Evolutionary conservation across 768 basidiomycete genomes (phyloP).

Genomic region (Russula emetica): DNA sequence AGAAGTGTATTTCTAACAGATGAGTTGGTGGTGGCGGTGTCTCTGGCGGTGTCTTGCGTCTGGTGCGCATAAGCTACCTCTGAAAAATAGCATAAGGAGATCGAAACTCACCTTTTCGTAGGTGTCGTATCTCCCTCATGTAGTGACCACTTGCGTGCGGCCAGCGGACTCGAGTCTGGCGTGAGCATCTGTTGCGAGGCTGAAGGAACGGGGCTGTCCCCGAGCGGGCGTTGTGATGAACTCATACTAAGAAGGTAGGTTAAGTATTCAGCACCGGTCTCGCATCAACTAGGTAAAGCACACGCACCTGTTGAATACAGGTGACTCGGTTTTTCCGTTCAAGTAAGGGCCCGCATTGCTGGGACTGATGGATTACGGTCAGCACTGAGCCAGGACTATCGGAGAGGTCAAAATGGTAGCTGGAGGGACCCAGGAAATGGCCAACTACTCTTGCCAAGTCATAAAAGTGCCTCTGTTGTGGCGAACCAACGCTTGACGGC

Average conservation of each 20-base stretch:
- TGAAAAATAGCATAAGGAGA: neutral
- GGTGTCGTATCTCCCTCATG: slow-evolving; percentile 23
- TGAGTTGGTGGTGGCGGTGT: slow-evolving; percentile 11
- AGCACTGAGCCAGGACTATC: neutral
- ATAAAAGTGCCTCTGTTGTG: neutral
- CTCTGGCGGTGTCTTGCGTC: slow-evolving; percentile 17
- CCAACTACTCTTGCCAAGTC: neutral
- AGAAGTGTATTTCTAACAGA: neutral
- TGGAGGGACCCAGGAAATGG: no score
- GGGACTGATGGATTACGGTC: slow-evolving; percentile 10
- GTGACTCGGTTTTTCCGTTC: slow-evolving; percentile 22
- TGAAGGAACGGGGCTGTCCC: slow-evolving; percentile 5
- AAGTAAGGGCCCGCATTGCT: slow-evolving; percentile 22
- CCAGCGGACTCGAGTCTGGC: slow-evolving; percentile 24
- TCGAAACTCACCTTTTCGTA: slow-evolving; percentile 17
- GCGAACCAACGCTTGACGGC: neutral
- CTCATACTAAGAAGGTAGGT: slow-evolving; percentile 2
- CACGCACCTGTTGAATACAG: slow-evolving; percentile 10
- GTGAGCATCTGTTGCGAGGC: slow-evolving; percentile 22
- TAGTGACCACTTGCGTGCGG: slow-evolving; percentile 21
- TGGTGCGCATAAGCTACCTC: slow-evolving; percentile 9
- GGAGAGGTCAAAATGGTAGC: neutral
- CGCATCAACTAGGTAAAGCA: neutral
- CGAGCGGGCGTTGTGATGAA: slow-evolving; percentile 9
- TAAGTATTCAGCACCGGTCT: neutral